These are phyloP conservation scores for Leccinum longicurvipes DNA, from an alignment of 768 basidiomycete genomes.

Conservation along the genomic window DNA sequence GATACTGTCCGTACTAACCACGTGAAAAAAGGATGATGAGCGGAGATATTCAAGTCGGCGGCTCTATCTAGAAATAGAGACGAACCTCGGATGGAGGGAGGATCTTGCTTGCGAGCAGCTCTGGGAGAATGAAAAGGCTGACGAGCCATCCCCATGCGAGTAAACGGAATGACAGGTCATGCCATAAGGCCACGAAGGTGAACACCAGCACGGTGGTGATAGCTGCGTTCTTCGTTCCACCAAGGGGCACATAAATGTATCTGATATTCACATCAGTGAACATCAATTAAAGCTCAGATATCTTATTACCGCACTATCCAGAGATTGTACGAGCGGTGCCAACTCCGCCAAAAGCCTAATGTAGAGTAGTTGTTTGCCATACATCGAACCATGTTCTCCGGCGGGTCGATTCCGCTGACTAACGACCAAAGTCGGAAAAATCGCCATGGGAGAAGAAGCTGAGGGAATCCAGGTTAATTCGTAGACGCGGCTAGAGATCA, in stretches of 20 bases:
- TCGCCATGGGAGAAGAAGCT: constrained; percentile 94
- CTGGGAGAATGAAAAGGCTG: constrained; percentile 85
- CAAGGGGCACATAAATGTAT: constrained; percentile 93
- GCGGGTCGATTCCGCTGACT: constrained; percentile 83
- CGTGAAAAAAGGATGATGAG: background rate
- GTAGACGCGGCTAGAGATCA: background rate
- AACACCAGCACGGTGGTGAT: constrained; percentile 78
- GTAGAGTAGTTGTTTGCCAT: constrained; percentile 97
- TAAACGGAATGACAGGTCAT: constrained; percentile 84
- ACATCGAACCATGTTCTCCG: constrained; percentile 99
- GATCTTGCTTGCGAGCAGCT: constrained; percentile 59
- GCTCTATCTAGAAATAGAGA: background rate
- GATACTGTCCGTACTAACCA: constrained; percentile 55
- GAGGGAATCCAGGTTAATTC: background rate
- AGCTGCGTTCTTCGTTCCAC: constrained; percentile 57
- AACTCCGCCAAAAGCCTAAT: constrained; percentile 90
- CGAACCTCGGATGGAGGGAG: constrained; percentile 64
- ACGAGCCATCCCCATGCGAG: constrained; percentile 98
- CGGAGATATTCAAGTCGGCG: background rate
- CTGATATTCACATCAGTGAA: constrained; percentile 37
- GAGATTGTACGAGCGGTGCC: constrained; percentile 95
- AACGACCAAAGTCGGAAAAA: constrained; percentile 96
- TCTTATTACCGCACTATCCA: constrained; percentile 79
- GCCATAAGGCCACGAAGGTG: constrained; percentile 97
- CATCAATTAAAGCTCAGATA: background rate